Percentiles rank a stretch among this genome's conserved stretches.
Conservation (phyloP, 768 basidiomycete genomes). For the Exidia glandulosa region DNA sequence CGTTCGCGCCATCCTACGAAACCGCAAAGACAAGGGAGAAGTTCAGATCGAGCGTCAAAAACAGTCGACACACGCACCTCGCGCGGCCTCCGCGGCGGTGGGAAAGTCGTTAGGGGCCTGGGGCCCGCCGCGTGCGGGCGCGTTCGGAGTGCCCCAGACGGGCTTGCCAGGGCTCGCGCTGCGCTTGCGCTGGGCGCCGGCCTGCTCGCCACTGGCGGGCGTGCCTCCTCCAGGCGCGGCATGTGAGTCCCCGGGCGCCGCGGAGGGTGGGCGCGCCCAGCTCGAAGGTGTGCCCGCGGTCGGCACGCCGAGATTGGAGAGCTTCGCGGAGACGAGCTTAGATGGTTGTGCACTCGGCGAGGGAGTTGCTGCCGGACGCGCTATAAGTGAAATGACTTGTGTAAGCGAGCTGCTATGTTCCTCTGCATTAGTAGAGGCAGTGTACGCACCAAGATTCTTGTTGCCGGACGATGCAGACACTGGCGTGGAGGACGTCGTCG, state of each 20-base stretch:
- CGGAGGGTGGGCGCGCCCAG: constrained; percentile 43
- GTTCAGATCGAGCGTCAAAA: too few species aligned
- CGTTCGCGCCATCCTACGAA: neutral
- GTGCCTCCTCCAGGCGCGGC: constrained; percentile 12
- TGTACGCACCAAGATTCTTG: constrained; percentile 17
- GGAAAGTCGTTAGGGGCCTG: constrained; percentile 68
- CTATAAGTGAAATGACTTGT: constrained; percentile 24
- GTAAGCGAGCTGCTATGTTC: constrained; percentile 17
- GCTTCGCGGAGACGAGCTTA: constrained; percentile 75
- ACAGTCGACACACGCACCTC: constrained; percentile 38
- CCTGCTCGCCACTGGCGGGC: constrained; percentile 20
- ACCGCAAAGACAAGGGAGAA: constrained; percentile 8
- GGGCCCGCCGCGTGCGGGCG: constrained; percentile 23
- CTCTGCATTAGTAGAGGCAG: constrained; percentile 46
- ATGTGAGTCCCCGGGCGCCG: constrained; percentile 30
- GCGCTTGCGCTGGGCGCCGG: constrained; percentile 56
- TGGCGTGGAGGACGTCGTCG: constrained; percentile 20
- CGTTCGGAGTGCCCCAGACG: constrained; percentile 56
- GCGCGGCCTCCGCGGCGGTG: constrained; percentile 90
- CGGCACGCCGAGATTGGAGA: constrained; percentile 55
- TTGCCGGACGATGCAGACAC: constrained; percentile 26
- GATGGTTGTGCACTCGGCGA: constrained; percentile 60
- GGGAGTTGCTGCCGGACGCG: constrained; percentile 45
- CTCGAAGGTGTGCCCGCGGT: constrained; percentile 65
- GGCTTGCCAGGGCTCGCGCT: constrained; percentile 35